Evolutionary conservation across 441 rosid species (phyloP).

Genomic region (Populus hybrid): DNA sequence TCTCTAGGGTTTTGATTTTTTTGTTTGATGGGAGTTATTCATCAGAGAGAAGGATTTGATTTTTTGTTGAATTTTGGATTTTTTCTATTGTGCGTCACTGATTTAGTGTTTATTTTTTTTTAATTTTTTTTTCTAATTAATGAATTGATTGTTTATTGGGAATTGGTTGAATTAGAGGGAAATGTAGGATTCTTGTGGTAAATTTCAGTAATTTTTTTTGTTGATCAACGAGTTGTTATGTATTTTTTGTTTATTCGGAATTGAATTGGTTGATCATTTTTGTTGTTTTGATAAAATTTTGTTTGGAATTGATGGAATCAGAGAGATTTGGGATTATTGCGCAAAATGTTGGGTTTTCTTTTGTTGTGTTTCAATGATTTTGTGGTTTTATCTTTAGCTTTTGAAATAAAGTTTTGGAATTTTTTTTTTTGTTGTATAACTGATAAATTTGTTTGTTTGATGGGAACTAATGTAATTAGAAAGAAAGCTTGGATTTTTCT

Average conservation of each 20-base stretch:
- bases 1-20: slow-evolving; percentile 6
- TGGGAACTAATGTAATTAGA: not conserved
- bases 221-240: not conserved
- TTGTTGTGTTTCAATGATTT: not conserved
- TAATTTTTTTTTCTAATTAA: not conserved
- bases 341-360: not conserved
- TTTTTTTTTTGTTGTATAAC: not conserved
- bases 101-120: not conserved
- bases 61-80: not conserved
- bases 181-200: not conserved
- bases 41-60: not conserved
- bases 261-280: not conserved
- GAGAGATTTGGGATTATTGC: not conserved
- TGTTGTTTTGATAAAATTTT: not conserved
- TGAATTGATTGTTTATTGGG: not conserved
- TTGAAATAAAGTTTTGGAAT: not conserved
- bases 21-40: not conserved
- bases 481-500: not conserved
- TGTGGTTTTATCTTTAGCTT: not conserved
- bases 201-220: not conserved
- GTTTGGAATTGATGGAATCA: not conserved
- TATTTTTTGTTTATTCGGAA: not conserved
- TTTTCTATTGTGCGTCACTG: not conserved
- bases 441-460: not conserved
- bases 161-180: not conserved